A percentile compares a stretch with the other conserved stretches of the same genome.
These are phyloP conservation scores for Chaetoscypha palmicola DNA, from an alignment of 2,329 filamentous ascomycete genomes.

Conservation along the genomic window DNA sequence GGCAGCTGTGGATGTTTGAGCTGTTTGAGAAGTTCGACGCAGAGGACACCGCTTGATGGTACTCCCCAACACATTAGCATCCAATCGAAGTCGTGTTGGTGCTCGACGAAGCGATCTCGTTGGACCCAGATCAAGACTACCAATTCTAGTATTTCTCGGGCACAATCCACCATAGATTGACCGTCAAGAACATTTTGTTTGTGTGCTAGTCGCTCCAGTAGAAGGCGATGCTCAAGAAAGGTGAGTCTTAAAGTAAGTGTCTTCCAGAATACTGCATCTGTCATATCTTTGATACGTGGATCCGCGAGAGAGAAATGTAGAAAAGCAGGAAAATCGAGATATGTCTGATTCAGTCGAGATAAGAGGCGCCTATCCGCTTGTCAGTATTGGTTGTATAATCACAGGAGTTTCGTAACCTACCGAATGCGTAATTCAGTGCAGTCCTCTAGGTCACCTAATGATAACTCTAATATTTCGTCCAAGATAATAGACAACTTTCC, in stretches of 20 bases:
- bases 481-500: constrained; percentile 42
- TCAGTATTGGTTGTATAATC: too few relatives aligned
- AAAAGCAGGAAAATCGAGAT: constrained; percentile 30
- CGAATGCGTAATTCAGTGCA: constrained; percentile 19
- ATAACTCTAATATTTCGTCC: constrained; percentile 54
- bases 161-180: constrained; percentile 38
- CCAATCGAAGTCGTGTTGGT: constrained; percentile 43
- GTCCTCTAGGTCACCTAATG: constrained; percentile 28
- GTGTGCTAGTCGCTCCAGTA: constrained; percentile 49
- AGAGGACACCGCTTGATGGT: constrained; percentile 43
- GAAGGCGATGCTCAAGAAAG: constrained; percentile 50
- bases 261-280: constrained; percentile 35
- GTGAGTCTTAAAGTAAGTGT: constrained; percentile 41
- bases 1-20: constrained; percentile 29
- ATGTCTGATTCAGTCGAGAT: constrained; percentile 30
- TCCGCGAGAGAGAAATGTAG: constrained; percentile 34
- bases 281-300: constrained; percentile 34
- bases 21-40: constrained; percentile 42
- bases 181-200: constrained; percentile 36
- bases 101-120: constrained; percentile 37
- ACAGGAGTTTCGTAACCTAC: too few relatives aligned
- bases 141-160: constrained; percentile 40
- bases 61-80: constrained; percentile 43
- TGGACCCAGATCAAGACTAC: constrained; percentile 44
- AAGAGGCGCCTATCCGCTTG: constrained; percentile 19